phyloP scores from a whole-genome alignment of 306 rosid genomes.

The apple (Malus domestica) region DNA sequence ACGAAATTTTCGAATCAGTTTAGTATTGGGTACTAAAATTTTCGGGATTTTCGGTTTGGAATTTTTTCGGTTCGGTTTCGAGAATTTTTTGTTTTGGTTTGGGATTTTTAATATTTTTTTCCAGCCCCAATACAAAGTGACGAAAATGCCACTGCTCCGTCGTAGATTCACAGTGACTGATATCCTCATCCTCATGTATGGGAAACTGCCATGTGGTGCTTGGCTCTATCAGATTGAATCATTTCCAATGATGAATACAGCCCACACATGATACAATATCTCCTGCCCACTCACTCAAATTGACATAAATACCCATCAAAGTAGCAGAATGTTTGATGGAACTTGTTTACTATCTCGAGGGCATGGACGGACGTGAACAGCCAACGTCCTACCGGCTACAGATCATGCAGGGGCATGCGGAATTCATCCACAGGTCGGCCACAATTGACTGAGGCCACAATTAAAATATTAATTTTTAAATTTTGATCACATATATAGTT shows the following conservation, averaged over 20 bases:
- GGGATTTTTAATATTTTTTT: too few species aligned
- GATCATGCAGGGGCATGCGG: background rate
- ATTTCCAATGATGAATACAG: slow-evolving; percentile 27
- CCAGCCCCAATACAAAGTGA: background rate
- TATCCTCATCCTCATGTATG: background rate
- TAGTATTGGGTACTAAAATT: too few species aligned
- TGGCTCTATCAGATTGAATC: background rate
- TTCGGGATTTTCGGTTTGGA: too few species aligned
- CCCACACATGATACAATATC: slow-evolving; percentile 18
- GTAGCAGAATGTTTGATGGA: background rate
- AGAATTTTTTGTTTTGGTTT: rapidly evolving
- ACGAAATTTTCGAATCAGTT: too few species aligned
- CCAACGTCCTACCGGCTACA: background rate
- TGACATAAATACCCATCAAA: slow-evolving; percentile 3
- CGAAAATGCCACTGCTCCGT: slow-evolving; percentile 1
- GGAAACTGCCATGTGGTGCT: background rate
- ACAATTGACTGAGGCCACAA: background rate
- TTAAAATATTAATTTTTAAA: background rate
- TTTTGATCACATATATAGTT: background rate
- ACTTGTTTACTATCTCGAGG: background rate
- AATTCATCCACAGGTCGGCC: background rate
- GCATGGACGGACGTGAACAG: background rate
- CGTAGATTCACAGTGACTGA: background rate
- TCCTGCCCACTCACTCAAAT: background rate
- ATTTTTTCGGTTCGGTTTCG: too few species aligned